Evolutionary conservation across 2,329 filamentous ascomycete species (phyloP).

Genomic region (Arthrinium phaeospermum): DNA sequence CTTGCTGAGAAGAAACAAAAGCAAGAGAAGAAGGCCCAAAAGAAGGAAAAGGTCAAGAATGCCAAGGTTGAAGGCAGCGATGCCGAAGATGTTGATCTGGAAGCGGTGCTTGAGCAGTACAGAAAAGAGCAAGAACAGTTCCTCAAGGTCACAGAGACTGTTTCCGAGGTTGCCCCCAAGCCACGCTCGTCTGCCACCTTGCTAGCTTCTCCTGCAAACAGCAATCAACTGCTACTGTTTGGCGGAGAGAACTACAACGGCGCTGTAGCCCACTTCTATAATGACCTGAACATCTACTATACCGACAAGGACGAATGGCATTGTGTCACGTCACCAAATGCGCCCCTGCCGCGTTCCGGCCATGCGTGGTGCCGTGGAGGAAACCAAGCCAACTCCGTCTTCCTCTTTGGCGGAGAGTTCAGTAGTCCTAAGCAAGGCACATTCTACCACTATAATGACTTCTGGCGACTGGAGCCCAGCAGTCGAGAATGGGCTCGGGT

Average conservation of each 20-base stretch:
- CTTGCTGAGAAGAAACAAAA: conserved; percentile 72
- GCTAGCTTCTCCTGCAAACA: conserved; percentile 83
- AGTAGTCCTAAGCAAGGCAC: conserved; percentile 92
- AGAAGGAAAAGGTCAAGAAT: conserved; percentile 75
- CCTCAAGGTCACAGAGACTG: conserved; percentile 86
- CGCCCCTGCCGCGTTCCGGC: conserved; percentile 85
- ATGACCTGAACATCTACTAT: conserved; percentile 72
- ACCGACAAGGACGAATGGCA: conserved; percentile 90
- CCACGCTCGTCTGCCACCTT: conserved; percentile 82
- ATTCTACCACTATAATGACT: conserved; percentile 99
- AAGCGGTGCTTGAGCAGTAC: conserved; percentile 91
- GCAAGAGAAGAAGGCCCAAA: conserved; percentile 88
- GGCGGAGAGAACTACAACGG: conserved; percentile 97
- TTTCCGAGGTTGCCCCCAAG: conserved; percentile 73
- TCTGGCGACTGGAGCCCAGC: conserved; percentile 88
- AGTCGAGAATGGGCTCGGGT: conserved; percentile 90
- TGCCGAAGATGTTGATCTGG: conserved; percentile 89
- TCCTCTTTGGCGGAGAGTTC: conserved; percentile 96
- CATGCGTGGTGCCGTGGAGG: conserved; percentile 94
- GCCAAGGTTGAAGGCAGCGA: conserved; percentile 82
- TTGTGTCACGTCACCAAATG: conserved; percentile 87
- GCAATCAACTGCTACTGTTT: conserved; percentile 88
- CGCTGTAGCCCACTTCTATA: conserved; percentile 75
- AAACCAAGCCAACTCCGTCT: conserved; percentile 80
- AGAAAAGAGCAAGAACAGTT: conserved; percentile 92